Conservation (phyloP, 2,329 filamentous ascomycete species). For the Ascochyta viciae-villosae region DNA sequence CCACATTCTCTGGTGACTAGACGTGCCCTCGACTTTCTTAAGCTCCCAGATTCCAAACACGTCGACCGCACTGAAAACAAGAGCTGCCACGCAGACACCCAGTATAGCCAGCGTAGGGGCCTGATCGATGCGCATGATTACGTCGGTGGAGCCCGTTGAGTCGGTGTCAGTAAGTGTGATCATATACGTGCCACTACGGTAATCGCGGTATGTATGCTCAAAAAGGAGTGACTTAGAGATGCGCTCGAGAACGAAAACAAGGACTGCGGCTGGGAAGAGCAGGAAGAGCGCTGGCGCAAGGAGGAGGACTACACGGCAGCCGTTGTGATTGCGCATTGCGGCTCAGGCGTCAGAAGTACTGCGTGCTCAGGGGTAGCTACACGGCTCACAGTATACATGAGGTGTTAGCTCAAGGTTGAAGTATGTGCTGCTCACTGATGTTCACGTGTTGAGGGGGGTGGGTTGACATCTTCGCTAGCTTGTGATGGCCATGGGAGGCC, state of each 20-base stretch:
- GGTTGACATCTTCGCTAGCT: not conserved
- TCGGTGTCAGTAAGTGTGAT: slow-evolving; percentile 12
- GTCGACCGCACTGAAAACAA: slow-evolving; percentile 27
- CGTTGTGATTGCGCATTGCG: slow-evolving; percentile 32
- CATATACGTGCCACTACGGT: slow-evolving; percentile 17
- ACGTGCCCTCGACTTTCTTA: slow-evolving; percentile 33
- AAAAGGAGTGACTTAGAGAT: slow-evolving; percentile 27
- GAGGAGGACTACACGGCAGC: slow-evolving; percentile 31
- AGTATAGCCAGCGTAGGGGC: slow-evolving; percentile 28
- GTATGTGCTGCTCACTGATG: not conserved
- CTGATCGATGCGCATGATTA: slow-evolving; percentile 23
- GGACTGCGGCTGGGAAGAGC: slow-evolving; percentile 29
- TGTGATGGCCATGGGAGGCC: not conserved
- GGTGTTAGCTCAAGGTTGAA: not conserved
- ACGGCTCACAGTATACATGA: not conserved
- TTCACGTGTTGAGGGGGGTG: not conserved
- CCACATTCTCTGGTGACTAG: slow-evolving; percentile 33
- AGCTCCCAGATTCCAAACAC: slow-evolving; percentile 40
- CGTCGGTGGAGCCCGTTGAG: slow-evolving; percentile 6
- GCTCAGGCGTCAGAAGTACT: not conserved
- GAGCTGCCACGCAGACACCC: slow-evolving; percentile 23
- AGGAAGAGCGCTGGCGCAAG: slow-evolving; percentile 31
- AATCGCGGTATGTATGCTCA: slow-evolving; percentile 19
- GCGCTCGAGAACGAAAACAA: slow-evolving; percentile 38
- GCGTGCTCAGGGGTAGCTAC: not conserved